phyloP scores from a whole-genome alignment of 345 rosid genomes.

The Aethionema arabicum region DNA sequence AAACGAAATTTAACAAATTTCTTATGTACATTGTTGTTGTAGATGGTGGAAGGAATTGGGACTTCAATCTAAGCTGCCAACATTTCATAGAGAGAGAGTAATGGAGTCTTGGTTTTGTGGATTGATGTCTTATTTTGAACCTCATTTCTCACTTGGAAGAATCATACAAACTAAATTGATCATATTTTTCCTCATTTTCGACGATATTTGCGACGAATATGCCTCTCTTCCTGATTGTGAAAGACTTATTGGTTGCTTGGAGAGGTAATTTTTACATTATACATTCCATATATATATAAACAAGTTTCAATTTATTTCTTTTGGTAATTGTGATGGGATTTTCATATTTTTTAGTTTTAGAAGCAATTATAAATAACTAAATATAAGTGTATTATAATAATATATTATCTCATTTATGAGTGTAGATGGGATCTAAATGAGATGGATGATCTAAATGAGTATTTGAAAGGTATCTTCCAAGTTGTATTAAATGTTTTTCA shows the following conservation, averaged over 20 bases:
- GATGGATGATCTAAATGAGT: conserved; percentile 22
- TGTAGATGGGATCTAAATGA: conserved; percentile 23
- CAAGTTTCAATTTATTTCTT: no score
- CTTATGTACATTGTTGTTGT: neutral
- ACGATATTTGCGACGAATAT: conserved; percentile 23
- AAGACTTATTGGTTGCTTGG: conserved; percentile 9
- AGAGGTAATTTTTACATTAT: no score
- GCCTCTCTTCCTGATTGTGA: conserved; percentile 12
- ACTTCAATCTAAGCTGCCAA: neutral
- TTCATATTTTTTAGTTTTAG: no score
- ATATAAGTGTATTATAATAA: no score
- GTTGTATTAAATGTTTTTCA: conserved; percentile 16
- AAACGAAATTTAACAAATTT: neutral
- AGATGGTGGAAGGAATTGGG: conserved; percentile 26
- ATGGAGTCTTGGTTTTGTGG: conserved; percentile 9
- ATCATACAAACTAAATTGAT: conserved; percentile 22
- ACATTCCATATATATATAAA: neutral
- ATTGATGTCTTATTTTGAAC: conserved; percentile 12
- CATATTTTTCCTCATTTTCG: neutral
- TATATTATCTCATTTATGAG: no score
- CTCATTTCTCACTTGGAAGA: conserved; percentile 25
- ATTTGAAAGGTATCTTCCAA: conserved; percentile 16
- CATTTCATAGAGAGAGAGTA: conserved; percentile 17
- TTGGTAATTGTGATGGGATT: no score
- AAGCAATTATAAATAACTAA: no score